Percentiles rank a stretch among this genome's conserved stretches.
Evolutionary conservation across 1,284 basidiomycete species (phyloP).

Genomic region (Irpex lacteus): DNA sequence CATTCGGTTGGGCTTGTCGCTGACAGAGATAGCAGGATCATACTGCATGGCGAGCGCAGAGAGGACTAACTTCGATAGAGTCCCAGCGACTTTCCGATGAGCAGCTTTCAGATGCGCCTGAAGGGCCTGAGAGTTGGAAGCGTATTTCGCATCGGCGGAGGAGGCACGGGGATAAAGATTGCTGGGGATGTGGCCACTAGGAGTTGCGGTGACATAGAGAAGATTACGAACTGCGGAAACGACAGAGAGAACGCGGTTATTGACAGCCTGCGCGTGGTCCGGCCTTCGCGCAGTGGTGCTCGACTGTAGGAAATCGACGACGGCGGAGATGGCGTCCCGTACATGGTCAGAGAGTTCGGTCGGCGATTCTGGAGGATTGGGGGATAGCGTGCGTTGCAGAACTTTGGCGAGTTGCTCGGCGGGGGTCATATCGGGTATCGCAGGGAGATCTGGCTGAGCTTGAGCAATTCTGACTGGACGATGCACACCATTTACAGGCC

Average conservation of each 20-base stretch:
- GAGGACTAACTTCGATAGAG: slow-evolving; percentile 71
- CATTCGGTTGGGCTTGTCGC: slow-evolving; percentile 69
- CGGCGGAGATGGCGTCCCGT: slow-evolving; percentile 56
- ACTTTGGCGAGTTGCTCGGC: slow-evolving; percentile 66
- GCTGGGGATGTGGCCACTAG: slow-evolving; percentile 58
- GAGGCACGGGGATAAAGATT: slow-evolving; percentile 50
- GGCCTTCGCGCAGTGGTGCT: slow-evolving; percentile 36
- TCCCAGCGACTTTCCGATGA: slow-evolving; percentile 76
- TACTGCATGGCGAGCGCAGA: slow-evolving; percentile 78
- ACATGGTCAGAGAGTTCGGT: slow-evolving; percentile 57
- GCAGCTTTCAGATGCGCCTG: slow-evolving; percentile 58
- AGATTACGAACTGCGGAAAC: slow-evolving; percentile 72
- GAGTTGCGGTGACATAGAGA: slow-evolving; percentile 66
- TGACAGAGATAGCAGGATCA: slow-evolving; percentile 58
- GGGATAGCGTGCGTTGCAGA: slow-evolving; percentile 59
- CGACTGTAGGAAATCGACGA: slow-evolving; percentile 58
- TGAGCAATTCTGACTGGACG: slow-evolving; percentile 14
- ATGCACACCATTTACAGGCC: slow-evolving; percentile 15
- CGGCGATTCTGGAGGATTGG: slow-evolving; percentile 54
- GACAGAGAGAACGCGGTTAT: slow-evolving; percentile 60
- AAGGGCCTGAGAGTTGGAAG: slow-evolving; percentile 49
- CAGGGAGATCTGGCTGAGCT: slow-evolving; percentile 6
- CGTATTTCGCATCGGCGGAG: slow-evolving; percentile 39
- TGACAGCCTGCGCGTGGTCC: slow-evolving; percentile 58
- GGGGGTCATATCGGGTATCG: slow-evolving; percentile 48